phyloP scores from a whole-genome alignment of 208 protist species.

The Wallacemonas sp. region DNA sequence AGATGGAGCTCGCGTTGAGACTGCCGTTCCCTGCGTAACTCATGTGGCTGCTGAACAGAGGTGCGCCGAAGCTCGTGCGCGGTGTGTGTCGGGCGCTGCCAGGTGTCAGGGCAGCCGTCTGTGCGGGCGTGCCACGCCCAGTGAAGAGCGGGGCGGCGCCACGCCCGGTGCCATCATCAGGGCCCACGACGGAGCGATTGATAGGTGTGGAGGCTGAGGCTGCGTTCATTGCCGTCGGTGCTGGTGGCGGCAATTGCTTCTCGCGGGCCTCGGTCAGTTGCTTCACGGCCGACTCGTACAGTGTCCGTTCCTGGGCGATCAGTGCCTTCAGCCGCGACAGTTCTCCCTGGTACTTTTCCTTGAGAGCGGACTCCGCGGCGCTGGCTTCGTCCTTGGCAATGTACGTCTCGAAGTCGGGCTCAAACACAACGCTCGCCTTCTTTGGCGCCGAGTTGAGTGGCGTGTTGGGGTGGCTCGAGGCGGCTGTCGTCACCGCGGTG shows the following conservation, averaged over 20 bases:
- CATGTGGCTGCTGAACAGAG: not conserved
- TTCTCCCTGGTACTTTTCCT: slow-evolving; percentile 17
- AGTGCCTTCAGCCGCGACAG: slow-evolving; percentile 15
- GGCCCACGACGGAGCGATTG: not conserved
- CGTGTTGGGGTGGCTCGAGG: not conserved
- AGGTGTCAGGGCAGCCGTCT: not conserved
- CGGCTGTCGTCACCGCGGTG: not conserved
- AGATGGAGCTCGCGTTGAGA: slow-evolving; percentile 13
- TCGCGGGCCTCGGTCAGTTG: slow-evolving; percentile 9
- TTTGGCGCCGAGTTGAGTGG: not conserved
- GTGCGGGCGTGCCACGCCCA: not conserved
- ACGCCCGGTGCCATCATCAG: slow-evolving; percentile 7
- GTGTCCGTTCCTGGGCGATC: slow-evolving; percentile 20
- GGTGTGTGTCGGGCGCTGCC: not conserved
- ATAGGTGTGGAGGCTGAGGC: not conserved
- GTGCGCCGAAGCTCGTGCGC: not conserved
- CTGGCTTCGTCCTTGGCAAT: slow-evolving; percentile 19
- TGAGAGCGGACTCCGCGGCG: slow-evolving; percentile 18
- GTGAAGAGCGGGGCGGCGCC: not conserved
- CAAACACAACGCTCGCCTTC: slow-evolving; percentile 9
- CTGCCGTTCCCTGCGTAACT: not conserved
- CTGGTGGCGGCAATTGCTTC: not conserved
- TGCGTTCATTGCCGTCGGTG: no score
- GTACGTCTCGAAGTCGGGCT: slow-evolving; percentile 11
- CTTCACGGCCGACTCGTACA: slow-evolving; percentile 1